phyloP scores from a whole-genome alignment of 1,139 yeast species.

The Pichia kudriavzevii region DNA sequence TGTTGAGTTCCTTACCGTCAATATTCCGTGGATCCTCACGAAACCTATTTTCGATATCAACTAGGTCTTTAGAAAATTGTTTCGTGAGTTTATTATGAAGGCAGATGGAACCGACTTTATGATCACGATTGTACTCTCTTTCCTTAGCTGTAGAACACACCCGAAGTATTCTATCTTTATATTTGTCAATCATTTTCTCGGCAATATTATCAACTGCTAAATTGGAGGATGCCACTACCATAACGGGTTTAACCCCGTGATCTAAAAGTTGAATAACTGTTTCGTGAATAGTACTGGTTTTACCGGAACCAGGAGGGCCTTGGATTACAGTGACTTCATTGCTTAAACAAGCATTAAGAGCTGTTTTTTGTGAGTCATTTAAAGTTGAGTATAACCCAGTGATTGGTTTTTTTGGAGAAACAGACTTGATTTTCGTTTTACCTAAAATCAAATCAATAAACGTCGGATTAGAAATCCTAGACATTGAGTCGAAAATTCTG shows the following conservation, averaged over 20 bases:
- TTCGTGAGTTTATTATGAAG: slow-evolving; percentile 52
- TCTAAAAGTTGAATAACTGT: slow-evolving; percentile 52
- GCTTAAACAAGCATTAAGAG: slow-evolving; percentile 58
- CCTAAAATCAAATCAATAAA: slow-evolving; percentile 55
- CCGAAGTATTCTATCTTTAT: slow-evolving; percentile 48
- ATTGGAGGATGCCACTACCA: slow-evolving; percentile 69
- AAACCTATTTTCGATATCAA: slow-evolving; percentile 37
- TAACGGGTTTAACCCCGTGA: slow-evolving; percentile 37
- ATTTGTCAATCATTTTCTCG: slow-evolving; percentile 47
- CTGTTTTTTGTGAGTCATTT: slow-evolving; percentile 58
- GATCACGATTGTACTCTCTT: slow-evolving; percentile 46
- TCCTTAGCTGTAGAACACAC: slow-evolving; percentile 56
- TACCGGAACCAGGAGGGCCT: slow-evolving; percentile 98
- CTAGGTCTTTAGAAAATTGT: slow-evolving; percentile 38
- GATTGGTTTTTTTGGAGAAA: slow-evolving; percentile 48
- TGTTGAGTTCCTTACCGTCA: slow-evolving; percentile 32
- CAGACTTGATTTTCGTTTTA: slow-evolving; percentile 50
- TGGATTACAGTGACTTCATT: slow-evolving; percentile 72
- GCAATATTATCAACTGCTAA: slow-evolving; percentile 74
- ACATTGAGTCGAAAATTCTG: slow-evolving; percentile 58
- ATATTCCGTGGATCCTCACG: slow-evolving; percentile 5
- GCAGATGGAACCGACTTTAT: slow-evolving; percentile 51
- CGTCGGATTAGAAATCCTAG: slow-evolving; percentile 46
- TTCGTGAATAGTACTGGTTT: slow-evolving; percentile 86
- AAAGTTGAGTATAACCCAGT: slow-evolving; percentile 36